Evolutionary conservation across 2,329 filamentous ascomycete genomes (phyloP).

Genomic region (Microdochium trichocladiopsis): DNA sequence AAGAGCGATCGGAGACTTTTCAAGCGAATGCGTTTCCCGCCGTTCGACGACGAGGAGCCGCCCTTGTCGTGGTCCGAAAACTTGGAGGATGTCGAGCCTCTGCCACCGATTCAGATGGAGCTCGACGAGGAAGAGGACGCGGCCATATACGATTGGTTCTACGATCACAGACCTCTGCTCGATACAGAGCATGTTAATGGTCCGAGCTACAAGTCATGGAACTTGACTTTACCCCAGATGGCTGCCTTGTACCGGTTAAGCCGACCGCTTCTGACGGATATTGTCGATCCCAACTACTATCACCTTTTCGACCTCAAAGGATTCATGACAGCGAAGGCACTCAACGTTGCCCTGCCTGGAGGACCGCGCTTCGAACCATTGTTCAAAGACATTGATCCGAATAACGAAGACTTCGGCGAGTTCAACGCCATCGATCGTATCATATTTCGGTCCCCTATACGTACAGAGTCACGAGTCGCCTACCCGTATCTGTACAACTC

Average conservation of each 20-base stretch:
- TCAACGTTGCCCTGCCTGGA: slow-evolving; percentile 96
- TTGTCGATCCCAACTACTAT: slow-evolving; percentile 95
- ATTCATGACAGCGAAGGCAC: slow-evolving; percentile 90
- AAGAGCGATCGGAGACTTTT: slow-evolving; percentile 95
- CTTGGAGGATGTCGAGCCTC: slow-evolving; percentile 93
- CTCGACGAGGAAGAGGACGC: slow-evolving; percentile 89
- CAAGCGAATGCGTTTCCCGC: slow-evolving; percentile 98
- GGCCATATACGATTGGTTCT: slow-evolving; percentile 94
- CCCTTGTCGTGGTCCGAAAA: slow-evolving; percentile 98
- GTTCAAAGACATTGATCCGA: slow-evolving; percentile 98
- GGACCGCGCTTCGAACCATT: slow-evolving; percentile 93
- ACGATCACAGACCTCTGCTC: slow-evolving; percentile 83
- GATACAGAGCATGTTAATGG: slow-evolving; percentile 95
- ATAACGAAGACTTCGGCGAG: slow-evolving; percentile 98
- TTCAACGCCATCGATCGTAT: slow-evolving; percentile 99
- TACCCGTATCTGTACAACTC: slow-evolving; percentile 97
- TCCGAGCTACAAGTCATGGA: slow-evolving; percentile 95
- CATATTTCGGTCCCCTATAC: slow-evolving; percentile 91
- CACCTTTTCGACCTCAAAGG: slow-evolving; percentile 95
- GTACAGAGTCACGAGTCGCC: slow-evolving; percentile 91
- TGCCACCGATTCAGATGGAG: slow-evolving; percentile 98
- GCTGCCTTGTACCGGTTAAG: slow-evolving; percentile 89
- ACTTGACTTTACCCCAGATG: slow-evolving; percentile 89
- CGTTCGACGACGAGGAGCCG: slow-evolving; percentile 97
- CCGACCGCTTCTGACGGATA: slow-evolving; percentile 81